phyloP scores from a whole-genome alignment of 2,329 filamentous ascomycete species.

The Chaetothyriales sp. region DNA sequence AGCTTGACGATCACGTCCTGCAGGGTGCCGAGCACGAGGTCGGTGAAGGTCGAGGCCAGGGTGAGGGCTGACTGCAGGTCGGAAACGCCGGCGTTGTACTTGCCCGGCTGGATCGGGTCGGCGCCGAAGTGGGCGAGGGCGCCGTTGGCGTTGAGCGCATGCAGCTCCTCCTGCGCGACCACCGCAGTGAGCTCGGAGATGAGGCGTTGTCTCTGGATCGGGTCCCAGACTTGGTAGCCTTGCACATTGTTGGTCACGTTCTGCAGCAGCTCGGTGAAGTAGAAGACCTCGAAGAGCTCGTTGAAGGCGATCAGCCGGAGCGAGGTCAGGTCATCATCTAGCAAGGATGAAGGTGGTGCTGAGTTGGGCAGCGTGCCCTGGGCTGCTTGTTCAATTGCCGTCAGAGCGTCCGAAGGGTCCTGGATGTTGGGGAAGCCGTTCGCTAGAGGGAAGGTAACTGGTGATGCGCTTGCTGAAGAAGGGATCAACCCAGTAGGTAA shows the following conservation, averaged over 20 bases:
- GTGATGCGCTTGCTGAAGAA: background rate
- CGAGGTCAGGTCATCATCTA: constrained; percentile 31
- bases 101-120: constrained; percentile 44
- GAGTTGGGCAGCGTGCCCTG: constrained; percentile 48
- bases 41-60: constrained; percentile 51
- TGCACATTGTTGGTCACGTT: constrained; percentile 42
- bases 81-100: constrained; percentile 33
- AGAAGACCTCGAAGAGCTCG: constrained; percentile 58
- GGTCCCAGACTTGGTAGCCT: constrained; percentile 37
- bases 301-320: constrained; percentile 55
- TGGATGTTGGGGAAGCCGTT: constrained; percentile 46
- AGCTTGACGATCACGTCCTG: constrained; percentile 41
- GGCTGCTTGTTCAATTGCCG: constrained; percentile 39
- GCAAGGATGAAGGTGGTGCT: constrained; percentile 38
- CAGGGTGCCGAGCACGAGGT: constrained; percentile 52
- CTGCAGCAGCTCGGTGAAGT: constrained; percentile 46
- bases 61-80: constrained; percentile 43
- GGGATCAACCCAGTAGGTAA: too few species aligned
- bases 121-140: constrained; percentile 36
- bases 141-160: constrained; percentile 45
- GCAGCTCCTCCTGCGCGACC: constrained; percentile 51
- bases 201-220: constrained; percentile 27
- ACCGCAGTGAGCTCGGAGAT: constrained; percentile 38
- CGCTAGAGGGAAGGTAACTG: constrained; percentile 8
- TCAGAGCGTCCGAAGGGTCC: constrained; percentile 34